Percentiles rank a stretch among this genome's conserved stretches.
Conservation (phyloP, 768 basidiomycete genomes). For the Coprinopsis sp. region DNA sequence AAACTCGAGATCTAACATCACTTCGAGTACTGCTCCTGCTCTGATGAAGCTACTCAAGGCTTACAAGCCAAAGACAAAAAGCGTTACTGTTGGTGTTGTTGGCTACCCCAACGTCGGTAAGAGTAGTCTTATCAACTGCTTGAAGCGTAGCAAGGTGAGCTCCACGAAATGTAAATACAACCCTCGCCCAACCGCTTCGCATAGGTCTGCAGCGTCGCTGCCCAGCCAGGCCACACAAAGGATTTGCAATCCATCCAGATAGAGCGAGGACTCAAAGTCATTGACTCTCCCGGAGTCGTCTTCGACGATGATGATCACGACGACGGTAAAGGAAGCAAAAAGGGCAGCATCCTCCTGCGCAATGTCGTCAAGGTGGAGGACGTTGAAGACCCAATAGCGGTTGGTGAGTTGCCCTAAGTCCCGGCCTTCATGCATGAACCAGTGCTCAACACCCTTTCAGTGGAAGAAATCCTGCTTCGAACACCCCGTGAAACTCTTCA, state of each 20-base stretch:
- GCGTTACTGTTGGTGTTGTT: slow-evolving; percentile 84
- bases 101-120: slow-evolving; percentile 99
- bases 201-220: slow-evolving; percentile 89
- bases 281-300: slow-evolving; percentile 98
- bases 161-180: neutral
- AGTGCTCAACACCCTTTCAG: slow-evolving; percentile 32
- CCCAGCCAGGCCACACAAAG: slow-evolving; percentile 91
- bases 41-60: slow-evolving; percentile 81
- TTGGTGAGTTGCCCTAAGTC: slow-evolving; percentile 50
- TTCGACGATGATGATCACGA: slow-evolving; percentile 72
- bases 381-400: slow-evolving; percentile 83
- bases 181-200: slow-evolving; percentile 1
- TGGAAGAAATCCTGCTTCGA: slow-evolving; percentile 79
- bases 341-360: slow-evolving; percentile 67
- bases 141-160: slow-evolving; percentile 75
- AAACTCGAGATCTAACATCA: slow-evolving; percentile 75
- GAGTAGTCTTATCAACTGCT: slow-evolving; percentile 87
- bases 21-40: slow-evolving; percentile 69
- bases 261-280: slow-evolving; percentile 86
- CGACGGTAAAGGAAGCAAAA: slow-evolving; percentile 41
- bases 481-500: slow-evolving; percentile 68
- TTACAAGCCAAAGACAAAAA: slow-evolving; percentile 67
- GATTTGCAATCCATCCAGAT: slow-evolving; percentile 88
- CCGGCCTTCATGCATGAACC: neutral
- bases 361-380: slow-evolving; percentile 92